Evolutionary conservation across 257 asterid species (phyloP), one percentile per base, ranked within the genome.

Genomic region (Solanum virginianum): DNA sequence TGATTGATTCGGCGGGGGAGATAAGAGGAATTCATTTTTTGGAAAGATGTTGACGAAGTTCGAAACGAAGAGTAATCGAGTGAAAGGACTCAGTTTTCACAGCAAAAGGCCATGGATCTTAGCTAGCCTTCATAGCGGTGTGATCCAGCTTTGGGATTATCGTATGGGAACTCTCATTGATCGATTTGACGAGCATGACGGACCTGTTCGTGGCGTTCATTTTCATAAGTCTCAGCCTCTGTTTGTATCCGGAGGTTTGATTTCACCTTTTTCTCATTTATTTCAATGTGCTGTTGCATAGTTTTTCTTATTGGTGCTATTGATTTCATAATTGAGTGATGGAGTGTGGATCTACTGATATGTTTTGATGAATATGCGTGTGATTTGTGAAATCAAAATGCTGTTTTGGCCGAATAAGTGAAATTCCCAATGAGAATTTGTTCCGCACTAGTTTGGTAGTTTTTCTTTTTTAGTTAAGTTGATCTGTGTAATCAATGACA

Each of bases 81-180:
- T 97, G 87, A 97, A 97, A 85, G 99, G 99, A 1, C 83, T 97
- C 91, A 95, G 98, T 85, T 97, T 97, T 86, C 99, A 97, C 51
- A 89, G 92, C 93, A 97, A 92, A 93, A 86, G 99, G 84, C 98
- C 99, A 88, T 95, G 99, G 99, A 97, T 97, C 98, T 85, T 95
- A 92, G 98, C 98, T 83, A 95, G 98, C 89, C 97, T 97, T 51
- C 99, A 95, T 93, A 95, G 98, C 86, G 98, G 98, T 83, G 99
- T 95, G 87, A 92, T 97, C 93, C 99, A 97, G 93, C 92, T 97
- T 24, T 97, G 98, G 99, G 99, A 97, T 81, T 95, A 97, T 60
- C 97, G 99, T 54, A 97, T 97, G 98, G 99, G 98, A 86, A 97
- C 99, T 11, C 97, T 97, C 85, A 97, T 97, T 56, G 99, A 97